Evolutionary conservation across 164 flowering plant genomes (phyloP), one percentile per base, ranked within the genome.

Genomic region (Litsea cubeba): DNA sequence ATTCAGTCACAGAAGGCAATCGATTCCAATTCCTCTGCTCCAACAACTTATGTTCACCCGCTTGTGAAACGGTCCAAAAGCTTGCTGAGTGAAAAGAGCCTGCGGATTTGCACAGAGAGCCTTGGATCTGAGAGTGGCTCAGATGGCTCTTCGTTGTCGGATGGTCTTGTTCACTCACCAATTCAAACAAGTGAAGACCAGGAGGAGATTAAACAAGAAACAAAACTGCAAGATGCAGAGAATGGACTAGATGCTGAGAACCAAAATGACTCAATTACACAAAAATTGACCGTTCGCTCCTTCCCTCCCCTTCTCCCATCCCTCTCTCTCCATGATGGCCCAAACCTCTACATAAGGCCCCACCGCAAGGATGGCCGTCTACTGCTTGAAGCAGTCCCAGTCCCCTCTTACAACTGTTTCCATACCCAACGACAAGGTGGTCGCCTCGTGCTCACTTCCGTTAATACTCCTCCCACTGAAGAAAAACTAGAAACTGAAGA

Each of bases 101-200:
- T 94, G 3, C 84, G 92, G 75, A 81, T 94, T 14, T 94, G 98
- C 85, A 94, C 98, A 1, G 98, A 94, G 81, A 87, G 91, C 65
- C 93, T 94, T 22, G 98, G 98, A 26, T 94, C 98, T 2, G 98
- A 94, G 80, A 88, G 93, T 1, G 98, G 98, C 8, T 94, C 95
- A 14, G 98, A 89, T 5, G 86, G 87, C 40, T 89, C 86, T 76
- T 87, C 88, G 4, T 81, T 35, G 15, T 51, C 35, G 10, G 62
- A 65, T 50, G 54, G 40, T 62, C 63, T n/a, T 20, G 64, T 51
- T 25, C 75, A 72, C 74, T 78, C 90, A 0, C 57, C 88, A 6
- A 86, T 90, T 0, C 89, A 83, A 12, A 30, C 2, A 20, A 26
- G 22, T 18, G 69, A 30, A 65, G 20, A 65, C 30, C 70, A 79